Base-by-base conservation (phyloP, 2,329 filamentous ascomycete genomes). In the Neofusicoccum ribis region DNA sequence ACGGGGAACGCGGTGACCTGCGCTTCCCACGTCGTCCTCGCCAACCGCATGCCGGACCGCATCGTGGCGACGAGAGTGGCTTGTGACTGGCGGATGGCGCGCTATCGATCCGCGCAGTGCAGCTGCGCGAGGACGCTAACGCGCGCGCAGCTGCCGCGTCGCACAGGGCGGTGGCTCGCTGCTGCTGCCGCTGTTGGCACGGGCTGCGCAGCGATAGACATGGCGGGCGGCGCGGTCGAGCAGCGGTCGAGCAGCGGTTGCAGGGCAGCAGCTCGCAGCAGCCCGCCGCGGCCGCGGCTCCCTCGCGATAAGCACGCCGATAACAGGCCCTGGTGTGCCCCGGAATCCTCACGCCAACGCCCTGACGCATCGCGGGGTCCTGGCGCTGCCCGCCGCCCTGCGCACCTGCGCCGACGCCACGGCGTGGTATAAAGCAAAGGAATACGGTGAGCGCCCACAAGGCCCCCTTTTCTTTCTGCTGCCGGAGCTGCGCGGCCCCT, bases 71-170 rank as follows among this genome's bases (percentile, higher is more conserved):
- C 41, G 31, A 5, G 34, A 15, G 15, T 11, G 50, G 52, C 27
- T 27, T 17, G 59, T 51, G 59, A 51, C 46, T 50, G 59, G 44
- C 44, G 44, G 37, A 23, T 12, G 36, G 44, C 15, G 47, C 37
- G 46, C 58, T 61, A 60, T 41, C 39, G 39, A 59, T 59, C 54
- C 54, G 54, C 54, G 39, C 54, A 34, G 23, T 60, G 56, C 56
- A 60, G 56, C 41, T 39, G 56, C 23, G 17, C 5, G 31, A 49
- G 43, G 56, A 31, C 56, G 17, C 56, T 60, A 60, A 47, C 27
- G 12, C 43, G 56, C 27, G 27, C 56, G 43, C 56, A 60, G 43
- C n/a, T 23, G 43, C 43, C 56, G 56, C 43, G 7, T 5, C 41
- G 43, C 27, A 52, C 14, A 37, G 37, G 20, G 50, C 50, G 50